A percentile compares a stretch with the other conserved stretches of the same genome.
These are phyloP conservation scores for Cenococcum geophilum DNA, from an alignment of 495 filamentous ascomycete species.

Conservation along the genomic window DNA sequence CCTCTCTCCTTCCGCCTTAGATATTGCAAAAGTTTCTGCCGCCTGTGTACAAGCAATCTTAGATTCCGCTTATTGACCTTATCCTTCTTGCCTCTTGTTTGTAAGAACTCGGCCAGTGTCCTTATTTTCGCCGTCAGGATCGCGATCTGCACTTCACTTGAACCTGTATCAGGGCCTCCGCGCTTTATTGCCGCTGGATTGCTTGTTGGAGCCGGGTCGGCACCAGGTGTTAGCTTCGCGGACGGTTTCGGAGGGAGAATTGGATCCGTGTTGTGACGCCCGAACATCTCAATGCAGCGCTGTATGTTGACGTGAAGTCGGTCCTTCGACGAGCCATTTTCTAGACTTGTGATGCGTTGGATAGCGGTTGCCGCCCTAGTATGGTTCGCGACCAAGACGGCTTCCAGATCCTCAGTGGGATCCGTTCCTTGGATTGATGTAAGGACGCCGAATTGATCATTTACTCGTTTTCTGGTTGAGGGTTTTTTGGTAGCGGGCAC, in stretches of 20 bases:
- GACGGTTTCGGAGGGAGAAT: conserved; percentile 51
- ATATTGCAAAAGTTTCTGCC: conserved; percentile 82
- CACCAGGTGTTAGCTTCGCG: not conserved
- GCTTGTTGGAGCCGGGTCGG: conserved; percentile 22
- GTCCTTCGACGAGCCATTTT: conserved; percentile 69
- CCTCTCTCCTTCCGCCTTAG: conserved; percentile 85
- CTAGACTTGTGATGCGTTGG: conserved; percentile 64
- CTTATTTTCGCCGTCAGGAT: conserved; percentile 93
- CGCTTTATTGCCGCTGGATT: conserved; percentile 52
- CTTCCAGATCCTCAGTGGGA: conserved; percentile 34
- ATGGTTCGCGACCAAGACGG: conserved; percentile 40
- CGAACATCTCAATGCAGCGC: conserved; percentile 80
- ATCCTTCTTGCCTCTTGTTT: conserved; percentile 56
- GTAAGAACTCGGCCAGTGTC: conserved; percentile 58
- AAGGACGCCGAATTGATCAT: not conserved
- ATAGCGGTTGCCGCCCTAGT: conserved; percentile 59
- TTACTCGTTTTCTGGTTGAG: not conserved
- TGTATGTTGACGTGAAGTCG: conserved; percentile 70
- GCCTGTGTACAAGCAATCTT: conserved; percentile 73
- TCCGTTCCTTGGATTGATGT: too few species aligned
- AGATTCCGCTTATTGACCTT: conserved; percentile 93
- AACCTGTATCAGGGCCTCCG: conserved; percentile 84
- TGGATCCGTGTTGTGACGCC: conserved; percentile 81
- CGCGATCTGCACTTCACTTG: conserved; percentile 92
- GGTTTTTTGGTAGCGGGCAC: conserved; percentile 37